Evolutionary conservation across 2,329 filamentous ascomycete genomes (phyloP), one percentile per base, ranked within the genome.

Genomic region (Epichloe brachyelytri): DNA sequence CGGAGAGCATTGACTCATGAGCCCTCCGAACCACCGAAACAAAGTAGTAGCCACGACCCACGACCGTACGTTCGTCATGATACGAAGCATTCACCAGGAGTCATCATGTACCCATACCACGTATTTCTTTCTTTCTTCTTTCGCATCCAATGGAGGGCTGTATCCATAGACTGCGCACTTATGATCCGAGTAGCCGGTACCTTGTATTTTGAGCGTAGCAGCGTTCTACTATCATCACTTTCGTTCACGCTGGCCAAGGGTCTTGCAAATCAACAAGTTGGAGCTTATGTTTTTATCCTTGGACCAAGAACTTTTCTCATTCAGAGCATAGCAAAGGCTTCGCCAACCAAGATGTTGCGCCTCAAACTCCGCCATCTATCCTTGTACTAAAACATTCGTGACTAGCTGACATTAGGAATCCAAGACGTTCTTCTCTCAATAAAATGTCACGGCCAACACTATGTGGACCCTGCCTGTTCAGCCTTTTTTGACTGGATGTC

Each of bases 401-500:
- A 11, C 26, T 14, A 14, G 20, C 5, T 26, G 41, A 26, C 20
- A 26, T 43, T 43, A 2, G 6, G 6, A 30, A 12, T 5, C 6
- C 41, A 26, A 19, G 19, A 30, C 20, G 20, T 14, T 26, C 5
- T 26, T 26, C 20, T 26, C 26, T 30, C 8, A 10, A 30, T 1
- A 43, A 43, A 36, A 2, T 7, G 26, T 7, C 30, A 14, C 17
- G 15, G 11, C n/a, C 38, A 36, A 22, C 19, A 20, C 19, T 6
- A 14, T 14, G 5, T 36, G 26, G 3, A 17, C 30, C 19, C 15
- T 38, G 19, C 14, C 19, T 38, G 15, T 4, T 19, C 41, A n/a
- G 19, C 30, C 19, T 46, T 54, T 30, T 44, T 67, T 19, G 51
- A 63, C 26, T 60, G 53, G 2, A 71, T 58, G 47, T 68, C 63